Conservation (phyloP, 139 green algal species). For the Edaphochlamys debaryana region DNA sequence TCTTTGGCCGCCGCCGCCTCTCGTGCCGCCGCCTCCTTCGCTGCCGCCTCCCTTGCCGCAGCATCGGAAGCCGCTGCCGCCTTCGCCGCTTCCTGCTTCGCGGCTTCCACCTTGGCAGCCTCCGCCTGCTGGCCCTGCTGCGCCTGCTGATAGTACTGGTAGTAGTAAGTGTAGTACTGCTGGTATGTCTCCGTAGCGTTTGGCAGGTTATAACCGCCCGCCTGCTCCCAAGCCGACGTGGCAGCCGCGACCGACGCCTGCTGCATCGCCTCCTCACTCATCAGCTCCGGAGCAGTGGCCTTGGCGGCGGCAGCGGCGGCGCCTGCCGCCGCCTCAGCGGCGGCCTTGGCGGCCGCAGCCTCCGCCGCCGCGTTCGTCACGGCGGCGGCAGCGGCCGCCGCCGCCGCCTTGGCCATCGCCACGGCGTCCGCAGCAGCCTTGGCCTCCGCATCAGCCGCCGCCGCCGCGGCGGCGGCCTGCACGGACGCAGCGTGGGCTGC, state of each 20-base stretch:
- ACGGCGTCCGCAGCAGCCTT: not conserved
- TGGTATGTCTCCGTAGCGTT: slow-evolving; percentile 27
- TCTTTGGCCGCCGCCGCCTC: too few species aligned
- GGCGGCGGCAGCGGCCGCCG: not conserved
- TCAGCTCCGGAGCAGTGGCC: not conserved
- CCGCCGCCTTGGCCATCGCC: not conserved
- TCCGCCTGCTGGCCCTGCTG: not conserved
- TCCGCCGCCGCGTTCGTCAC: not conserved
- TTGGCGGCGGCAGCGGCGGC: not conserved
- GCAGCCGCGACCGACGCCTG: slow-evolving; percentile 10
- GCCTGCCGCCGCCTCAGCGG: not conserved
- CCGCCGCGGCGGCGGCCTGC: too few species aligned
- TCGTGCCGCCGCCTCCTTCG: too few species aligned
- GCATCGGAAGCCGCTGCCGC: too few species aligned
- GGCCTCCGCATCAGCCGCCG: not conserved
- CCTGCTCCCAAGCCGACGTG: slow-evolving; percentile 23
- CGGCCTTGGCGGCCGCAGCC: not conserved
- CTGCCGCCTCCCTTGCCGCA: too few species aligned
- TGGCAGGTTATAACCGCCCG: slow-evolving; percentile 31
- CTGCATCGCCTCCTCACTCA: slow-evolving; percentile 16
- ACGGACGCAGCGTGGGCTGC: too few species aligned
- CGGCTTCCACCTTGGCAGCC: not conserved
- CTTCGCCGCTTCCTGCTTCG: too few species aligned
- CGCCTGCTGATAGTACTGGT: slow-evolving; percentile 13
- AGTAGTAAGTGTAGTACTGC: slow-evolving; percentile 35